Conservation (phyloP, 139 green algal genomes). For the Yamagishiella unicocca region DNA sequence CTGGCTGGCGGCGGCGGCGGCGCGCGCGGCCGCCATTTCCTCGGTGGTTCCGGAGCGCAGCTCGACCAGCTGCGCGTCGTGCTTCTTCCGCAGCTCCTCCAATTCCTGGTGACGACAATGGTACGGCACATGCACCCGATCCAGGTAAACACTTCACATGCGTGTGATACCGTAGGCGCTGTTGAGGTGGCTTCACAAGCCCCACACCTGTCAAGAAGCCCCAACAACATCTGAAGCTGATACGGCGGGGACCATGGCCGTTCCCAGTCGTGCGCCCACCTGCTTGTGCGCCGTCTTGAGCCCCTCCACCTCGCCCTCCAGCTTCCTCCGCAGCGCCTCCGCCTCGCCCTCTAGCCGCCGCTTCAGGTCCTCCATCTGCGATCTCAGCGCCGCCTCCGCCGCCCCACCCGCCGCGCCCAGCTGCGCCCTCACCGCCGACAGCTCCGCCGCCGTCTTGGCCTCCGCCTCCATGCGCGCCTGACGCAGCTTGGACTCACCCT, state of each 20-base stretch:
- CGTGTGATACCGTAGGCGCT: too few species aligned
- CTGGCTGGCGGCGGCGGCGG: background rate
- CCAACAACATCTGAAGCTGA: too few species aligned
- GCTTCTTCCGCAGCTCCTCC: conserved; percentile 7
- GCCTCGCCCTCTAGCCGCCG: conserved; percentile 3
- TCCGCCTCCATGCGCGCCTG: conserved; percentile 21
- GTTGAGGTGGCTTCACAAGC: too few species aligned
- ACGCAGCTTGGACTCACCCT: conserved; percentile 13
- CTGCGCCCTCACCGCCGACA: conserved; percentile 23
- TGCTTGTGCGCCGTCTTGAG: background rate
- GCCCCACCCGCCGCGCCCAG: conserved; percentile 17
- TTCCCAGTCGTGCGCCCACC: background rate
- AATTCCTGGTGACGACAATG: too few species aligned
- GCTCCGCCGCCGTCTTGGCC: conserved; percentile 30
- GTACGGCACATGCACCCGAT: too few species aligned
- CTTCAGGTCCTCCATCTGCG: conserved; percentile 40
- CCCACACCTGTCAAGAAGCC: too few species aligned
- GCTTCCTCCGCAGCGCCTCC: background rate
- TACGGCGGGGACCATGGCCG: too few species aligned
- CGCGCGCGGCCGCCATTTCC: background rate
- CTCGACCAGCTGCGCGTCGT: background rate
- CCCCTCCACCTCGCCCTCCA: conserved; percentile 24
- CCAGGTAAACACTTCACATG: too few species aligned
- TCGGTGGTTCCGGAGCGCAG: background rate
- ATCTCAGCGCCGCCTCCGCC: conserved; percentile 20